Evolutionary conservation across 805 yeast genomes (phyloP).

Genomic region (Torulaspora franciscae): DNA sequence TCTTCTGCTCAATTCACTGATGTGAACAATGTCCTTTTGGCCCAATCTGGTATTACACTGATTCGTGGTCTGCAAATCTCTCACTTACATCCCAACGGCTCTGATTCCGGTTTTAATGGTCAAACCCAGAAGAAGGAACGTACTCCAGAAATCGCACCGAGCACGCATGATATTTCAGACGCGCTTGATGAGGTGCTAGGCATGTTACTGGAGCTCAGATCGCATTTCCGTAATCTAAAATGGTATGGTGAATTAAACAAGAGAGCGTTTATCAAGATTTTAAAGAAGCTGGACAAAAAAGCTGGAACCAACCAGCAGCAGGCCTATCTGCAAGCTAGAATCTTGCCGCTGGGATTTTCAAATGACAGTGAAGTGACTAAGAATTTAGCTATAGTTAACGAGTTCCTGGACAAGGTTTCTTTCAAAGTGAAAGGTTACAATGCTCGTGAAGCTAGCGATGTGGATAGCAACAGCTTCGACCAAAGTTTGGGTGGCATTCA

Average conservation of each 20-base stretch:
- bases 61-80: conserved; percentile 11
- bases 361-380: conserved; percentile 57
- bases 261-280: conserved; percentile 81
- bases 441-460: neutral
- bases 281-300: conserved; percentile 88
- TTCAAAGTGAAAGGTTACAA: conserved; percentile 31
- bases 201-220: conserved; percentile 69
- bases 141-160: conserved; percentile 3
- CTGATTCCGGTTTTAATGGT: neutral
- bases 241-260: conserved; percentile 94
- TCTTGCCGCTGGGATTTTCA: conserved; percentile 72
- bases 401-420: conserved; percentile 48
- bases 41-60: conserved; percentile 10
- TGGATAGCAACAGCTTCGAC: conserved; percentile 2
- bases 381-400: conserved; percentile 50
- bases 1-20: conserved; percentile 31
- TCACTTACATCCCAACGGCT: neutral
- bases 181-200: conserved; percentile 55
- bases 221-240: conserved; percentile 73
- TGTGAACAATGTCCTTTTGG: conserved; percentile 8
- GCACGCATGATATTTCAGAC: conserved; percentile 35
- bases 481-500: neutral
- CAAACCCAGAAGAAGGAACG: neutral
- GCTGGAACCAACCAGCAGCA: conserved; percentile 54
- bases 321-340: conserved; percentile 58